Percentiles rank a stretch among this genome's conserved stretches.
Conservation (phyloP, 139 green algal genomes). For the Micractinium sp. region DNA sequence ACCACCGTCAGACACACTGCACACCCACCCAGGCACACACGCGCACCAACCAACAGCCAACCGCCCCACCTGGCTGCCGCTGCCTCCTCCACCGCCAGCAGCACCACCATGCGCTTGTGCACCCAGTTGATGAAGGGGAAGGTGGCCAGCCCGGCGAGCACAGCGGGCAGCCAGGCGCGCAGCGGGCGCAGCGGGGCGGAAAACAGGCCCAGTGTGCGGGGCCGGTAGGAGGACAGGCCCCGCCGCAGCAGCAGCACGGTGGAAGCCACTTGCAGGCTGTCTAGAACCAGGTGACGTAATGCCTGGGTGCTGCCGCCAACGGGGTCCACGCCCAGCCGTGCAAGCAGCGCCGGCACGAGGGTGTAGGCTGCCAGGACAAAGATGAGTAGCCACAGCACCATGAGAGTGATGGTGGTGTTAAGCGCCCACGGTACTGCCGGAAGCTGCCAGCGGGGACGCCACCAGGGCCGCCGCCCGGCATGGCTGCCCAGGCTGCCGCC, state of each 20-base stretch:
- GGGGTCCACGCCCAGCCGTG: conserved; percentile 63
- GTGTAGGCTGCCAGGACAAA: conserved; percentile 83
- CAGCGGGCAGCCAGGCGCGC: conserved; percentile 37
- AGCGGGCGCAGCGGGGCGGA: conserved; percentile 24
- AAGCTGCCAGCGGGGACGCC: not conserved
- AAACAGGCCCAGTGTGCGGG: conserved; percentile 56
- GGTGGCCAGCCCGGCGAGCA: conserved; percentile 30
- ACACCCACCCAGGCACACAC: conserved; percentile 25
- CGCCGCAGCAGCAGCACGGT: conserved; percentile 75
- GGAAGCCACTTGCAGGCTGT: conserved; percentile 70
- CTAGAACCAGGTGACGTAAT: conserved; percentile 74
- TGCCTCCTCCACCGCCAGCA: conserved; percentile 14
- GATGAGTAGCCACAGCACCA: conserved; percentile 84
- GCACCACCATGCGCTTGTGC: conserved; percentile 17
- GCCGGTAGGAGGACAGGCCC: conserved; percentile 65
- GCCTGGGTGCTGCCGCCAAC: conserved; percentile 60
- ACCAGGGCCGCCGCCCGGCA: not conserved
- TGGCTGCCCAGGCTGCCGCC: not conserved
- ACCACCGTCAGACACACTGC: no score
- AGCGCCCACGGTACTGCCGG: conserved; percentile 31
- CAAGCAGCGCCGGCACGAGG: conserved; percentile 67
- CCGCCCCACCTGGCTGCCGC: not conserved
- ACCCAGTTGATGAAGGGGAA: conserved; percentile 53
- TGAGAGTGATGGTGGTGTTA: conserved; percentile 64
- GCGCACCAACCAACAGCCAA: not conserved